Conservation (phyloP, 306 rosid species). For the Lathyrus sativus region DNA sequence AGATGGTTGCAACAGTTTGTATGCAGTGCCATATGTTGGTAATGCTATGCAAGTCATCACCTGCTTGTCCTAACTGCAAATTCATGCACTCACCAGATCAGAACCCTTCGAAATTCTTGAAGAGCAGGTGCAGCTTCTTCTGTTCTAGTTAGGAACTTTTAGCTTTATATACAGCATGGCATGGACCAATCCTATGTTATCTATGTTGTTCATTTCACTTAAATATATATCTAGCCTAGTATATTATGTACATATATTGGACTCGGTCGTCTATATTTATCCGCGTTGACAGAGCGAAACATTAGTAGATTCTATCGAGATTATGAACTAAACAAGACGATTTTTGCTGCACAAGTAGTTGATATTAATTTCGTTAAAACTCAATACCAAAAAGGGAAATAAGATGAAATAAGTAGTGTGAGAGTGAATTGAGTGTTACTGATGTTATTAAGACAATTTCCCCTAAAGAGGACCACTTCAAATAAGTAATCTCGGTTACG, state of each 20-base stretch:
- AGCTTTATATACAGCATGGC: constrained; percentile 2
- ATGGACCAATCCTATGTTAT: constrained; percentile 15
- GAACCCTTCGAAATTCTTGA: constrained; percentile 59
- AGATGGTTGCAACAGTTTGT: constrained; percentile 94
- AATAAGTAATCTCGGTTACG: background rate
- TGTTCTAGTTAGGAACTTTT: constrained; percentile 41
- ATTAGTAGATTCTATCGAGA: background rate
- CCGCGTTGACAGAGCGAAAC: constrained; percentile 4
- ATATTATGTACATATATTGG: constrained; percentile 27
- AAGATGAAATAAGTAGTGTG: background rate
- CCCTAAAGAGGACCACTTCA: background rate
- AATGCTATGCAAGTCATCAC: constrained; percentile 85
- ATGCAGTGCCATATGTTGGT: constrained; percentile 83
- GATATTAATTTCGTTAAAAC: background rate
- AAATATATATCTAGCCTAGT: constrained; percentile 31
- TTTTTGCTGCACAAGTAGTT: background rate
- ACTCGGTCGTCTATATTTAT: constrained; percentile 26
- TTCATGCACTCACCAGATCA: constrained; percentile 74
- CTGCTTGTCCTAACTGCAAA: constrained; percentile 94
- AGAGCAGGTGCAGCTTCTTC: constrained; percentile 55
- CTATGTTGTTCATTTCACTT: background rate
- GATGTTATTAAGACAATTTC: background rate
- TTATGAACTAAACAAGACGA: too few relatives aligned
- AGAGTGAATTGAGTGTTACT: background rate
- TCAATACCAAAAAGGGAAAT: background rate